phyloP scores from a whole-genome alignment of 2,329 filamentous ascomycete genomes.

The Ophiosphaerella korrae region DNA sequence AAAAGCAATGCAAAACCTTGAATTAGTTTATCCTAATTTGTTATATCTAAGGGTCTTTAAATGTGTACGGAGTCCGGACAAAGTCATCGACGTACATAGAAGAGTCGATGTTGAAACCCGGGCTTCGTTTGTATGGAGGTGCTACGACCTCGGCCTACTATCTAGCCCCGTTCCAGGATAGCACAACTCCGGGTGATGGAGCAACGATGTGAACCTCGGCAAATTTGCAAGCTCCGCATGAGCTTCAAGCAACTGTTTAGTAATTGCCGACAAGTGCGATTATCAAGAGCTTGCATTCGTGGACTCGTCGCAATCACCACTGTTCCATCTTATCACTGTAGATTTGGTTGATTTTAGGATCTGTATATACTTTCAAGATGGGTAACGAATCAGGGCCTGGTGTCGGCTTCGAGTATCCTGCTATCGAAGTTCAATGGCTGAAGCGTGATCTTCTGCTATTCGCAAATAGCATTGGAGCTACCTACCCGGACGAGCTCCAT shows the following conservation, averaged over 20 bases:
- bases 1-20: no score
- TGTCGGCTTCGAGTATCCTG: conserved; percentile 79
- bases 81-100: no score
- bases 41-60: no score
- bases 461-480: conserved; percentile 85
- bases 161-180: not conserved
- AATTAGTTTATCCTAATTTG: no score
- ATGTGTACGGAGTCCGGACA: no score
- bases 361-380: conserved; percentile 27
- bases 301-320: not conserved
- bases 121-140: no score
- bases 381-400: conserved; percentile 52
- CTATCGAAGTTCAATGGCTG: conserved; percentile 77
- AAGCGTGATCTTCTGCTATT: conserved; percentile 90
- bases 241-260: conserved; percentile 23
- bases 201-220: conserved; percentile 41
- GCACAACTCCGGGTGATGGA: conserved; percentile 7
- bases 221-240: conserved; percentile 33
- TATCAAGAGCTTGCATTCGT: conserved; percentile 15
- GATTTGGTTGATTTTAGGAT: not conserved
- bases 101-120: no score
- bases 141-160: no score
- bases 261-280: conserved; percentile 34
- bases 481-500: conserved; percentile 79
- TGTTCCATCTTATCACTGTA: not conserved